Base-by-base conservation (phyloP, 306 rosid species). In the Carpinus fangiana region DNA sequence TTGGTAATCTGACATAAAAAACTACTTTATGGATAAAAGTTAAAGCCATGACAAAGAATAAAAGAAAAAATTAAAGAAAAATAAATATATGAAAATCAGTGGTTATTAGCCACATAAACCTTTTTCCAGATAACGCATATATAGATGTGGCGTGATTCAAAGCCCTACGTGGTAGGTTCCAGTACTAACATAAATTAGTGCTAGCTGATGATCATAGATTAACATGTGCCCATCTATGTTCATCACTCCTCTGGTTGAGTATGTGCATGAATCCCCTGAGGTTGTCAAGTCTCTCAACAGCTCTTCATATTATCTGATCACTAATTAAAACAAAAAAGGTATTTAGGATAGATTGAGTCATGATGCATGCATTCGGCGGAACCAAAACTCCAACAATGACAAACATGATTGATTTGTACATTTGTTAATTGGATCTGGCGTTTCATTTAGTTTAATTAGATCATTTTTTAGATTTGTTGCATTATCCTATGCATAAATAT, bases 1-100 rank as follows among this genome's bases (percentile, higher is more conserved):
- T 91, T 89, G 89, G 89, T 83, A 88, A 82, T 89, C 87, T 83
- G 70, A 59, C 56, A 77, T 21, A 79, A 50, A 79, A 8, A 76
- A 76, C 80, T 76, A 79, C 92, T 91, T 91, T 89, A 41, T 72
- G 64, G 57, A 20, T 82, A 80, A 77, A 86, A 76, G 79, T 79
- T 43, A 54, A 70, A 41, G 78, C 77, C 73, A 76, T 85, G 82
- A 72, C 61, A 81, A 81, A 73, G 73, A 81, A 75, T 23, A 7
- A 60, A 81, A 75, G 26, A 23, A 23, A 23, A n/a, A 7, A 60
- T 1, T 41, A 67, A 41, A 67, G 72, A 47, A 41, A 67, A 41
- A 66, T 9, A 67, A 41, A 66, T 9, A 38, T 18, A 38, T 18
- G 72, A 67, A 45, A 67, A 38, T 68, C 68, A 55, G 69, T 68